phyloP scores from a whole-genome alignment of 257 asterid species.

The Jaltomata sinuosa region DNA sequence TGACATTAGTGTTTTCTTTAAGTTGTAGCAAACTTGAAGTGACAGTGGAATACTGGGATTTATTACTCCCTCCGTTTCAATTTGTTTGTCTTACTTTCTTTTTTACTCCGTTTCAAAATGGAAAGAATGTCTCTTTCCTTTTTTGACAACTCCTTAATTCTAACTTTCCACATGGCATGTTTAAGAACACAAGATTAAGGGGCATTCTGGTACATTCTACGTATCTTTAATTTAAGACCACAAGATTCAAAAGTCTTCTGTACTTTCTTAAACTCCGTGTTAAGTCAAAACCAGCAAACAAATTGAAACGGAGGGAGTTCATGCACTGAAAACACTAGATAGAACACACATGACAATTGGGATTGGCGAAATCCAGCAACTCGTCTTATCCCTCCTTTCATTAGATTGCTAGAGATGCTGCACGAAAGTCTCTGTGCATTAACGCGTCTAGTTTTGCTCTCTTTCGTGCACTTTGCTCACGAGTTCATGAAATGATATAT shows the following conservation, averaged over 20 bases:
- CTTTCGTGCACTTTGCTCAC: background rate
- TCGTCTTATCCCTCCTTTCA: background rate
- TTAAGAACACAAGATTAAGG: background rate
- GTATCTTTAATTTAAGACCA: no score
- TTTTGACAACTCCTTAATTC: background rate
- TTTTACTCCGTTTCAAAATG: background rate
- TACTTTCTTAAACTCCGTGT: no score
- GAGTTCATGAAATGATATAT: background rate
- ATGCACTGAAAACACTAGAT: no score
- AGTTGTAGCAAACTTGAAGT: background rate
- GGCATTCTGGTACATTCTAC: background rate
- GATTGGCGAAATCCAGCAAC: background rate
- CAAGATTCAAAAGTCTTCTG: no score
- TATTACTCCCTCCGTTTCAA: background rate
- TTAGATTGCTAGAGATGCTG: background rate
- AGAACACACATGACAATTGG: background rate
- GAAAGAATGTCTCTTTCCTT: background rate
- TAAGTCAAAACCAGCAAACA: no score
- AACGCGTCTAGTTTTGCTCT: background rate
- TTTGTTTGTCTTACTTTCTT: background rate
- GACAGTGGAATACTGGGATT: background rate
- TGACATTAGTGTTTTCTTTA: background rate
- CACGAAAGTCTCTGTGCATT: background rate
- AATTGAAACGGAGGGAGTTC: background rate
- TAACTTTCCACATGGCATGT: background rate